These are phyloP conservation scores for Sugiyamaella pinicola DNA, from an alignment of 1,139 yeast genomes.

Conservation along the genomic window DNA sequence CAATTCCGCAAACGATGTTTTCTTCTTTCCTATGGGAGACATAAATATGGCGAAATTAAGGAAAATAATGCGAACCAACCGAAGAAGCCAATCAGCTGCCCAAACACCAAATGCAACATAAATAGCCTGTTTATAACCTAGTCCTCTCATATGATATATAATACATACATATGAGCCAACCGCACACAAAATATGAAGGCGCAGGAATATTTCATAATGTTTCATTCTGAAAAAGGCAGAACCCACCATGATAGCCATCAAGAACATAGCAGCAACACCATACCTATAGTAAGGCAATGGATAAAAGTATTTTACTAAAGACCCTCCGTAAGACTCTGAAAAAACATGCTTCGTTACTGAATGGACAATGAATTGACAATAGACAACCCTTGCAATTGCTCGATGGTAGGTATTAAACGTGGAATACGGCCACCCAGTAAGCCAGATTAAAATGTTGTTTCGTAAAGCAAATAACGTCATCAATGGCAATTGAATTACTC, in stretches of 20 bases:
- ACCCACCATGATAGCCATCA: slow-evolving; percentile 51
- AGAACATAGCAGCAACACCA: slow-evolving; percentile 60
- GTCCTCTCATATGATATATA: slow-evolving; percentile 51
- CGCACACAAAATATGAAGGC: slow-evolving; percentile 49
- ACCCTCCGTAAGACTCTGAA: slow-evolving; percentile 41
- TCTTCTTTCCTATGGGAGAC: slow-evolving; percentile 37
- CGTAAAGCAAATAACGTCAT: slow-evolving; percentile 62
- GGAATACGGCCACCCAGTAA: slow-evolving; percentile 65
- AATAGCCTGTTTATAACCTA: slow-evolving; percentile 52
- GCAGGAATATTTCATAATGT: slow-evolving; percentile 53
- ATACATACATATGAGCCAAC: slow-evolving; percentile 50
- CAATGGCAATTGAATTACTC: slow-evolving; percentile 59
- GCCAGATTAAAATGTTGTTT: slow-evolving; percentile 56
- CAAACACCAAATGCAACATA: slow-evolving; percentile 47
- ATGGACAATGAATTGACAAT: slow-evolving; percentile 49
- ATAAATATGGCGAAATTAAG: slow-evolving; percentile 46
- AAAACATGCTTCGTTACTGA: slow-evolving; percentile 45
- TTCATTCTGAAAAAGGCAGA: slow-evolving; percentile 53
- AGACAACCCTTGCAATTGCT: slow-evolving; percentile 57
- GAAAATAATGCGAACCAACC: slow-evolving; percentile 44
- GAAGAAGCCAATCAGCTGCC: slow-evolving; percentile 47
- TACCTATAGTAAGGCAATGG: slow-evolving; percentile 46
- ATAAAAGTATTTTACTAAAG: slow-evolving; percentile 40
- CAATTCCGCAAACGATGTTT: slow-evolving; percentile 45
- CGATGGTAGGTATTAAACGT: slow-evolving; percentile 62